Percentiles rank a stretch among this genome's conserved stretches.
These are phyloP conservation scores for Termitomyces sp. DNA, from an alignment of 768 basidiomycete genomes.

Conservation along the genomic window DNA sequence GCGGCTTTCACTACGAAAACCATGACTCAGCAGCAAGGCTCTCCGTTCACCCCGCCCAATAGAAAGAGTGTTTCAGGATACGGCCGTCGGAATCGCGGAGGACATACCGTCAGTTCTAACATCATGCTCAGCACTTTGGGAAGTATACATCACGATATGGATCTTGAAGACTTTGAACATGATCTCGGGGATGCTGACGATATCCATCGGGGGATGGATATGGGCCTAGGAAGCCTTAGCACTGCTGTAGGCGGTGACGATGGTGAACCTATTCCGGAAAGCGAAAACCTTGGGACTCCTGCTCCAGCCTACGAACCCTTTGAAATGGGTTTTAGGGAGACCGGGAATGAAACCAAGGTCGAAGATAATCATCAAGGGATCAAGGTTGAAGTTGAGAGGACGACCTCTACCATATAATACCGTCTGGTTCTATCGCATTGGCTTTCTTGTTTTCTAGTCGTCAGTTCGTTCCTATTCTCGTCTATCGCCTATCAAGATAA, in stretches of 20 bases:
- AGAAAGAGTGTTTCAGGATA: slow-evolving; percentile 36
- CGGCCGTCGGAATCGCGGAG: slow-evolving; percentile 32
- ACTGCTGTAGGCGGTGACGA: slow-evolving; percentile 49
- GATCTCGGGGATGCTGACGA: slow-evolving; percentile 56
- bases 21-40: slow-evolving; percentile 46
- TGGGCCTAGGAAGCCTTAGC: slow-evolving; percentile 45
- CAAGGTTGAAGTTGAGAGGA: slow-evolving; percentile 58
- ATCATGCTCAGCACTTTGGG: slow-evolving; percentile 61
- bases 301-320: slow-evolving; percentile 50
- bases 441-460: slow-evolving; percentile 12
- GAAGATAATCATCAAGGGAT: slow-evolving; percentile 26
- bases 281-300: slow-evolving; percentile 38
- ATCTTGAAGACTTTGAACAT: slow-evolving; percentile 44
- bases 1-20: slow-evolving; percentile 64
- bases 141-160: slow-evolving; percentile 46
- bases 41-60: slow-evolving; percentile 49
- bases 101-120: slow-evolving; percentile 53
- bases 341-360: slow-evolving; percentile 5
- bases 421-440: background rate
- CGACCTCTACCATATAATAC: slow-evolving; percentile 43
- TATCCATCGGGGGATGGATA: slow-evolving; percentile 47
- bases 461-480: background rate
- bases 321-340: slow-evolving; percentile 39
- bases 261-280: slow-evolving; percentile 43
- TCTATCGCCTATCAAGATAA: slow-evolving; percentile 2